These are phyloP conservation scores for Hansfordia pulvinata DNA, from an alignment of 2,329 filamentous ascomycete species.

Conservation along the genomic window DNA sequence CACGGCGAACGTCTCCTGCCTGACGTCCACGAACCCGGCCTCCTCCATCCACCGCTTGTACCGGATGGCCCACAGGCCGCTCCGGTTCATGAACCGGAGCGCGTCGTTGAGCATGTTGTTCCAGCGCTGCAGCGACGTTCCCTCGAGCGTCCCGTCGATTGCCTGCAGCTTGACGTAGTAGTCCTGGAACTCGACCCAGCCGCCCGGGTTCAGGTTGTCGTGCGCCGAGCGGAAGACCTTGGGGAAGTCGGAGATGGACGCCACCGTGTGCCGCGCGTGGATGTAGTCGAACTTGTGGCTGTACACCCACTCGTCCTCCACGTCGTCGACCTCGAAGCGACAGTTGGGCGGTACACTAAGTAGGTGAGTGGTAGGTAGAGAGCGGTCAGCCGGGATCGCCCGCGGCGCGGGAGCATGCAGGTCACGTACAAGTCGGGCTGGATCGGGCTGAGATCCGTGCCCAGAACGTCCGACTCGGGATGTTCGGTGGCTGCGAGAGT, in stretches of 20 bases:
- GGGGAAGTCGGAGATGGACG: conserved; percentile 1
- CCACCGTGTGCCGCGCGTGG: conserved; percentile 4
- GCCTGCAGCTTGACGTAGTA: conserved; percentile 3
- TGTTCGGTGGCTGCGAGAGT: conserved; percentile 1
- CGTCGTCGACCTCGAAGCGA: conserved; percentile 3
- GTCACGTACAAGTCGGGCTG: conserved; percentile 9
- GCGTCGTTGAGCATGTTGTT: conserved; percentile 2
- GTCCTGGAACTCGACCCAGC: conserved; percentile 5
- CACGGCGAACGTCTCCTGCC: conserved; percentile 2
- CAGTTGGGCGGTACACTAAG: conserved; percentile 3
- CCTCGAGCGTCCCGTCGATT: conserved; percentile 1
- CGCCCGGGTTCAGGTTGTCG: conserved; percentile 4
- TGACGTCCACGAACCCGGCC: conserved; percentile 2
- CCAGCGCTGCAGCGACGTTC: conserved; percentile 1
- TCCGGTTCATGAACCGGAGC: too few relatives aligned
- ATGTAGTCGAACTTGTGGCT: conserved; percentile 5
- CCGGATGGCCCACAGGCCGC: too few relatives aligned
- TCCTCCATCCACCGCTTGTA: conserved; percentile 4
- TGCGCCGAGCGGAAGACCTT: conserved; percentile 2
- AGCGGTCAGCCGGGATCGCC: too few relatives aligned
- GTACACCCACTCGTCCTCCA: conserved; percentile 3
- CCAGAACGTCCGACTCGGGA: conserved; percentile 3
- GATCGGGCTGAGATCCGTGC: conserved; percentile 6
- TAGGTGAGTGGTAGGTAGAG: background rate
- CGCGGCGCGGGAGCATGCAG: too few relatives aligned